Evolutionary conservation across 768 basidiomycete genomes (phyloP), one percentile per base, ranked within the genome.

Genomic region (Phlegmacium glaucopus): DNA sequence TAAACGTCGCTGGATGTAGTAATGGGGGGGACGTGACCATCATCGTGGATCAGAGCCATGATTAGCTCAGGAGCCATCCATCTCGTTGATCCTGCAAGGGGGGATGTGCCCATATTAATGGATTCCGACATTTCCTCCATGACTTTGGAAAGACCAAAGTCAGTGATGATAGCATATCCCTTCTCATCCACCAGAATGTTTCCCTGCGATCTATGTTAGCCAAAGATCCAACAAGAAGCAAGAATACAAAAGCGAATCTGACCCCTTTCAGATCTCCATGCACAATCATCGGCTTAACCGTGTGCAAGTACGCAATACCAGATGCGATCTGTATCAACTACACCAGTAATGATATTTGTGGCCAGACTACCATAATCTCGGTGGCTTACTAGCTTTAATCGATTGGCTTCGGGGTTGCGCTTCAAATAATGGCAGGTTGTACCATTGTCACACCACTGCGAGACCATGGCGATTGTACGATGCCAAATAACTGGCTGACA

Each of bases 241-340:
- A n/a, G n/a, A n/a, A n/a, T n/a, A n/a, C n/a, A n/a, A n/a, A 28
- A n/a, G n/a, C n/a, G n/a, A n/a, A n/a, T n/a, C 72, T 30, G 55
- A 81, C 80, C 49, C 81, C 79, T 65, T 82, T 82, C 46, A 83
- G 63, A 50, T 83, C 82, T 65, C 82, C 80, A 53, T 83, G 82
- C 9, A 83, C 66, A 18, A 85, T 75, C 12, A 71, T 65, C 4
- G 79, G 79, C 37, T 71, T 71, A 54, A 73, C 74, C 39, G 72
- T 69, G 50, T 85, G 82, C 7, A 84, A 65, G 58, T 84, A 82
- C 9, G 70, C 54, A 32, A 83, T 73, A 5, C 79, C 82, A 2
- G 75, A 76, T 1, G 81, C 80, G 8, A 82, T 70, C 60, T 82
- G 76, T 16, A 64, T 60, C 18, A 84, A 54, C 81, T 83, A n/a